A percentile compares a stretch with the other conserved stretches of the same genome.
Evolutionary conservation across 768 basidiomycete genomes (phyloP).

Genomic region (Tephrocybe sp.): DNA sequence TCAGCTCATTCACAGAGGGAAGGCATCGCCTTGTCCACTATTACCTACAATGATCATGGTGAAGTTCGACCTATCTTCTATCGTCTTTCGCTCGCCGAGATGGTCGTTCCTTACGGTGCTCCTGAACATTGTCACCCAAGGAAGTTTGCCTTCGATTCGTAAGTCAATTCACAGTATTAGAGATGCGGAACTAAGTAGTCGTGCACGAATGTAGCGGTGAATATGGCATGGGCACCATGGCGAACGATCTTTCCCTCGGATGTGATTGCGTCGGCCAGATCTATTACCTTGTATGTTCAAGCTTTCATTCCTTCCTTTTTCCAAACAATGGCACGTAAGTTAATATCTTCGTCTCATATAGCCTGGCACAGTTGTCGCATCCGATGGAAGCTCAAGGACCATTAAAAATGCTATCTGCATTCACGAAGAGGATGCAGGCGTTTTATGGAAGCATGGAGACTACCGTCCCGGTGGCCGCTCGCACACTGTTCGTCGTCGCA

Average conservation of each 20-base stretch:
- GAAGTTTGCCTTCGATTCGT: slow-evolving; percentile 88
- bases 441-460: slow-evolving; percentile 90
- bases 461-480: slow-evolving; percentile 81
- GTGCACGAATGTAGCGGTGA: slow-evolving; percentile 53
- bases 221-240: slow-evolving; percentile 90
- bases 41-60: slow-evolving; percentile 85
- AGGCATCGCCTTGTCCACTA: slow-evolving; percentile 76
- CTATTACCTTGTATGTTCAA: slow-evolving; percentile 63
- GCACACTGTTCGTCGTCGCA: slow-evolving; percentile 73
- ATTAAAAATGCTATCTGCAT: slow-evolving; percentile 90
- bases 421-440: slow-evolving; percentile 86
- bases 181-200: neutral
- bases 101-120: slow-evolving; percentile 87
- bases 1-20: slow-evolving; percentile 77
- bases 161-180: slow-evolving; percentile 22
- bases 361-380: slow-evolving; percentile 71
- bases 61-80: slow-evolving; percentile 81
- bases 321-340: too few species aligned
- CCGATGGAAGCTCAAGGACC: slow-evolving; percentile 65
- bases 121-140: slow-evolving; percentile 84
- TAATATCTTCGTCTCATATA: slow-evolving; percentile 25
- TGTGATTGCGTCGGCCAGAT: slow-evolving; percentile 88
- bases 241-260: slow-evolving; percentile 81
- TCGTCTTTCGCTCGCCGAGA: slow-evolving; percentile 79
- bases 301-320: neutral